Evolutionary conservation across 1,284 basidiomycete genomes (phyloP), one percentile per base, ranked within the genome.

Genomic region (Schizophyllum commune): DNA sequence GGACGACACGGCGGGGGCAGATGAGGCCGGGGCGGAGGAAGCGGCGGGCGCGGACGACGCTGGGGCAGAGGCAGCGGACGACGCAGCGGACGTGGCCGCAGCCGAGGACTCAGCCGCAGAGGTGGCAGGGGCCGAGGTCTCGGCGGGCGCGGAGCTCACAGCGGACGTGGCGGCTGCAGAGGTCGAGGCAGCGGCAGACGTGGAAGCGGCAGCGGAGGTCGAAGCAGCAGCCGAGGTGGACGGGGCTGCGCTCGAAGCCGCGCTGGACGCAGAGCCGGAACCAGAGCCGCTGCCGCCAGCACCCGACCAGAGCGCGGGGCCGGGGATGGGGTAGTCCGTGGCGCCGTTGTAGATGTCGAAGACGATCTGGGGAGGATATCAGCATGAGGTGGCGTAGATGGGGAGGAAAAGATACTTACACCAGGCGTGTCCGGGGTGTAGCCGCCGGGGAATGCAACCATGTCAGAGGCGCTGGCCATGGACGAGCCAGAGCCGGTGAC

Each of bases 21-120:
- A 78, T 82, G 65, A 85, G 87, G 33, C 75, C 89, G 32, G 73
- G 74, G 47, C 80, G 85, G 54, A 86, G 85, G 51, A 76, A 83
- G 56, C 77, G 78, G 20, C 77, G 83, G 56, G 77, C 78, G 20
- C 77, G 81, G 17, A 47, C 4, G 39, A 47, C 4, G 39, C 39
- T 3, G 17, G 13, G 39, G 39, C 39, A 47, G 39, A 51, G 47
- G 47, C 11, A 11, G 47, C 47, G 11, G 47, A 55, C 9, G 53
- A 55, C 19, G 53, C 53, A n/a, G 13, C 53, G 53, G 53, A 55
- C 9, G 53, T 55, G 27, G 53, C 53, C 9, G 27, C 53, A 27
- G 27, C 53, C 27, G 53, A 20, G 19, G 53, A n/a, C 19, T 21
- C 27, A 27, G 53, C 39, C 11, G 53, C 53, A 20, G 53, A 55